Conservation (phyloP, 2,329 filamentous ascomycete species). For the Ploettnerulaceae sp. region DNA sequence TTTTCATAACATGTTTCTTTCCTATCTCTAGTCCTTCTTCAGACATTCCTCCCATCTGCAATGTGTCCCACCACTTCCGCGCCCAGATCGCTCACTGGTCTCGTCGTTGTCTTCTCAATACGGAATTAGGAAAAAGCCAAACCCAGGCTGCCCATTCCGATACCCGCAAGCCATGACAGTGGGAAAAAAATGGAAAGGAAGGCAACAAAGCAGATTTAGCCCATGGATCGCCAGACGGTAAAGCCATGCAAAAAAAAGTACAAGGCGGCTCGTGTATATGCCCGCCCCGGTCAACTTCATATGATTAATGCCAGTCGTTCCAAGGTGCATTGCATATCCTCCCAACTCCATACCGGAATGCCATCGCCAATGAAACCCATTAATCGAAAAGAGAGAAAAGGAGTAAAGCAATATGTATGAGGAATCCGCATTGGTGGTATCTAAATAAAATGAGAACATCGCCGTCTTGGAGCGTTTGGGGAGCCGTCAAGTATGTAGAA, state of each 20-base stretch:
- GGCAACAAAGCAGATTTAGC: neutral
- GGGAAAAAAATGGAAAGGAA: neutral
- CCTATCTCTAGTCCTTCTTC: no score
- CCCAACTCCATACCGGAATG: constrained; percentile 6
- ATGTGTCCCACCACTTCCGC: neutral
- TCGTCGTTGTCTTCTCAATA: no score
- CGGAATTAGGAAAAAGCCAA: no score
- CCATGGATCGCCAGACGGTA: neutral
- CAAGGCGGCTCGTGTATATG: no score
- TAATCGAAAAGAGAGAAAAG: no score
- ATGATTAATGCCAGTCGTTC: constrained; percentile 2
- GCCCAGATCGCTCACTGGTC: no score
- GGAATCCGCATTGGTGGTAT: no score
- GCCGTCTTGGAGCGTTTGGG: neutral
- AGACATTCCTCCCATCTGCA: neutral
- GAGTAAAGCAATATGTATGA: no score
- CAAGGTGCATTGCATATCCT: neutral
- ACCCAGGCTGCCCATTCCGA: no score
- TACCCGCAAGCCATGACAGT: constrained; percentile 5
- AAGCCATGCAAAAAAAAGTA: neutral
- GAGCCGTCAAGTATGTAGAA: neutral
- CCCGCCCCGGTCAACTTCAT: no score
- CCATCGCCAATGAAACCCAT: constrained; percentile 10
- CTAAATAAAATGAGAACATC: neutral
- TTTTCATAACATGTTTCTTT: neutral